Evolutionary conservation across 2,329 filamentous ascomycete species (phyloP), one percentile per base, ranked within the genome.

Genomic region (Venturia effusa): DNA sequence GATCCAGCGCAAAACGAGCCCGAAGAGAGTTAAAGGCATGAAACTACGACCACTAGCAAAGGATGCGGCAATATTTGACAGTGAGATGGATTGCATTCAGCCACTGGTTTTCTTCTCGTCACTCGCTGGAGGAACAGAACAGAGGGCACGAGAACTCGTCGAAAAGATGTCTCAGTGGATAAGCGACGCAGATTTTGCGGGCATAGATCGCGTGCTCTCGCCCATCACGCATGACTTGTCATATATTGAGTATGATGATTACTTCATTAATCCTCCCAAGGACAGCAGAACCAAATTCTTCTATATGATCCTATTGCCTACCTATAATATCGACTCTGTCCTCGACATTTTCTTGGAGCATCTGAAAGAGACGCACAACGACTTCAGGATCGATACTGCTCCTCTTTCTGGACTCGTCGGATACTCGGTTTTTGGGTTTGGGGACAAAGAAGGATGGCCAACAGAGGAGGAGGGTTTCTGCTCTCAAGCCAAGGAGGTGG

Each of bases 311-410:
- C 77, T 97, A 43, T 76, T 97, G 4, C 94, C 93, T 0, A 92
- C 89, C 67, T 97, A 97, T 79, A 95, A 97, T 71, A 96, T 97
- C 70, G 93, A 97, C 71, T 93, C 90, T 8, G 89, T 95, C 68
- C 85, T 96, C 68, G 89, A 92, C 71, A 93, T 85, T 19, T 92
- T 97, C 73, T 79, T 97, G 30, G 86, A 90, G 67, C 91, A 96
- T 73, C 78, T 99, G 6, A 83, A 89, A 72, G 93, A 99, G 74
- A 97, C 92, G 0, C 93, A 97, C 72, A 86, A 97, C 76, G 94
- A 99, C 74, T 97, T 97, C 79, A 86, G 93, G 65, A 95, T 99
- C 68, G 92, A 97, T 70, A 96, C 92, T 0, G 88, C 89, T 0
- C 88, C 94, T 0, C 76, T 99, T 59, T 86, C 88, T 0, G 78